Percentiles rank a stretch among this genome's conserved stretches.
These are phyloP conservation scores for Heliamphora pulchella DNA, from an alignment of 179 eudicot species.

Conservation along the genomic window DNA sequence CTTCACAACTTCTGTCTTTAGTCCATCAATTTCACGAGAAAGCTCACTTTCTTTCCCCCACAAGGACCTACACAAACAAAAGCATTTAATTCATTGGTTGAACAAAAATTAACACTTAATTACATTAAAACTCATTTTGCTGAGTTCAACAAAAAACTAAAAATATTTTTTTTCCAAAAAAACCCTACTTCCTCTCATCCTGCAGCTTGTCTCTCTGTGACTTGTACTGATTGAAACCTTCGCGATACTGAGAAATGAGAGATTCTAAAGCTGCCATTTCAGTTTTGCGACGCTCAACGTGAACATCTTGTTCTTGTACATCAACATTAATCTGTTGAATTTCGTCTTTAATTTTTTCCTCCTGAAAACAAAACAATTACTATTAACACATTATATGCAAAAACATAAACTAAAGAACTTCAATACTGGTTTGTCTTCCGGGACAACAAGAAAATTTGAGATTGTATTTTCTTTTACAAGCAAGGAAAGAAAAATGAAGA, in stretches of 20 bases:
- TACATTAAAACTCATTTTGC: neutral
- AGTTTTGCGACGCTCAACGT: constrained; percentile 43
- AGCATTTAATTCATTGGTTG: constrained; percentile 1
- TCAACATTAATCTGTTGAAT: constrained; percentile 56
- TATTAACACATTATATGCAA: neutral
- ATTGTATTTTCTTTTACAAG: too few relatives aligned
- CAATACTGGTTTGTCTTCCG: too few relatives aligned
- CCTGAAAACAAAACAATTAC: constrained; percentile 36
- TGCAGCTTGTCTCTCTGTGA: constrained; percentile 69
- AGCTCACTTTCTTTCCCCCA: constrained; percentile 88
- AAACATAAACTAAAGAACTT: too few relatives aligned
- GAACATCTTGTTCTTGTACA: constrained; percentile 50
- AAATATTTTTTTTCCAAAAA: neutral
- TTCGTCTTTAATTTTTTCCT: constrained; percentile 59
- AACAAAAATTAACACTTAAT: neutral
- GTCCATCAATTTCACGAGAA: constrained; percentile 65
- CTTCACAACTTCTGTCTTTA: constrained; percentile 77
- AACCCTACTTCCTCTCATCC: constrained; percentile 79
- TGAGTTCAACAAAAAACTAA: too few relatives aligned
- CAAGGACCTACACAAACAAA: constrained; percentile 46
- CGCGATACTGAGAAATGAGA: constrained; percentile 41
- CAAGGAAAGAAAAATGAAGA: neutral
- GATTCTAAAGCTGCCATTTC: constrained; percentile 45
- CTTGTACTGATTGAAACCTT: constrained; percentile 52
- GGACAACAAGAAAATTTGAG: too few relatives aligned